A percentile compares a stretch with the other conserved stretches of the same genome.
Conservation (phyloP, 1,139 yeast genomes). For the Magnusiomyces suaveolens region DNA sequence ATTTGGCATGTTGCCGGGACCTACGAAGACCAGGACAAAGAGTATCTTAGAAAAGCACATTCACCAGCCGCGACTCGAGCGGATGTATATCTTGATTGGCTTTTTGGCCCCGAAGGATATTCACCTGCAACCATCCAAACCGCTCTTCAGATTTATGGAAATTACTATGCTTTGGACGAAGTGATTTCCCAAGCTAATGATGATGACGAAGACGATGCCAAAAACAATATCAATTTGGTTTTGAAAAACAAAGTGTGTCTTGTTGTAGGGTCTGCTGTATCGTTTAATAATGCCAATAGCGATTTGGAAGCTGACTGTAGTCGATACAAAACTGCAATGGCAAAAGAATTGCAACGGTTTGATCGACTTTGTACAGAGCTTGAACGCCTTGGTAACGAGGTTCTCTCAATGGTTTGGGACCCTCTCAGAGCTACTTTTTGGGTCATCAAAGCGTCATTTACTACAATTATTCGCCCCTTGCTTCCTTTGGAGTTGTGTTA, state of each 20-base stretch:
- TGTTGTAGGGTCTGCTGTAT: conserved; percentile 26
- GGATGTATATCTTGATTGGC: conserved; percentile 36
- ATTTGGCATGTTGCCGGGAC: conserved; percentile 10
- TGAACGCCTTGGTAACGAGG: conserved; percentile 48
- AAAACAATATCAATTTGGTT: conserved; percentile 11
- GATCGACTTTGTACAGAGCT: conserved; percentile 60
- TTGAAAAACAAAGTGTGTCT: conserved; percentile 29
- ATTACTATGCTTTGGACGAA: conserved; percentile 19
- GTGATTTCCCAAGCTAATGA: not conserved
- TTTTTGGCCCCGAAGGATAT: conserved; percentile 44
- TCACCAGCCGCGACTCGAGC: conserved; percentile 14
- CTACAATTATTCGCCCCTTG: conserved; percentile 20
- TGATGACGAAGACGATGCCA: conserved; percentile 8
- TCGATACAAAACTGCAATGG: conserved; percentile 28
- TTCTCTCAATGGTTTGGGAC: conserved; percentile 35
- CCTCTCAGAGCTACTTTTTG: conserved; percentile 14
- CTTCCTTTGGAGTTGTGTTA: conserved; percentile 20
- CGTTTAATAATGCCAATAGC: conserved; percentile 13
- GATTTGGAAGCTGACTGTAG: conserved; percentile 14
- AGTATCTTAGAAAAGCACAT: conserved; percentile 5
- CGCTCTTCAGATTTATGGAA: conserved; percentile 34
- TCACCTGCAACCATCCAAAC: conserved; percentile 39
- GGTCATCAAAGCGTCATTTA: conserved; percentile 20
- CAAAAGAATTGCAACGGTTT: conserved; percentile 49
- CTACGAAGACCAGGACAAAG: conserved; percentile 8